Evolutionary conservation across 805 yeast species (phyloP).

Genomic region (Yamadazyma laniorum): DNA sequence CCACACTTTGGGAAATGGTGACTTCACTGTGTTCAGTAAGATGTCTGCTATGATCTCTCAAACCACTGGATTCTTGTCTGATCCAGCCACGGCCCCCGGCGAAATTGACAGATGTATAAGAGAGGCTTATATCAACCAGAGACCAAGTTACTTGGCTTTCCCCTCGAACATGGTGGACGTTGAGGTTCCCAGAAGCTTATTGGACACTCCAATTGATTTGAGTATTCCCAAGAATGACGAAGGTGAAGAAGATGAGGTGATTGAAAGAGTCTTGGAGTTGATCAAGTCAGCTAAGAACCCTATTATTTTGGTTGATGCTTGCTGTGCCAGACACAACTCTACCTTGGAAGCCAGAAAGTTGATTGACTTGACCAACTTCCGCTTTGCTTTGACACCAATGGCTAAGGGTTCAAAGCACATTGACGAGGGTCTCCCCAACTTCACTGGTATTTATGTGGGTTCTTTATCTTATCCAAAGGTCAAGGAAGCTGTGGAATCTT

Average conservation of each 20-base stretch:
- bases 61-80: conserved; percentile 63
- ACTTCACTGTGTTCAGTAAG: conserved; percentile 57
- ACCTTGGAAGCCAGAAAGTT: conserved; percentile 60
- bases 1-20: conserved; percentile 45
- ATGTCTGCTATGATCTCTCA: conserved; percentile 67
- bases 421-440: conserved; percentile 69
- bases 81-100: conserved; percentile 62
- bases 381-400: conserved; percentile 85
- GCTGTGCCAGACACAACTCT: conserved; percentile 77
- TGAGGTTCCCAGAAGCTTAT: conserved; percentile 52
- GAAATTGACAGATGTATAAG: conserved; percentile 73
- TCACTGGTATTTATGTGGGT: conserved; percentile 86
- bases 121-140: conserved; percentile 66
- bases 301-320: conserved; percentile 78
- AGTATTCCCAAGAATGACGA: conserved; percentile 33
- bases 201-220: conserved; percentile 64
- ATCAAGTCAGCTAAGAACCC: conserved; percentile 65
- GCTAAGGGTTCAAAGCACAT: conserved; percentile 67
- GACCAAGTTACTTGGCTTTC: conserved; percentile 80
- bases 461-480: conserved; percentile 49
- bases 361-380: conserved; percentile 69
- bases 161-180: conserved; percentile 80
- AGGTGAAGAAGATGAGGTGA: conserved; percentile 38
- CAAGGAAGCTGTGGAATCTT: conserved; percentile 14
- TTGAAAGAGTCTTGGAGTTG: conserved; percentile 44